Evolutionary conservation across 2,329 filamentous ascomycete species (phyloP), one percentile per base, ranked within the genome.

Genomic region (Biscogniauxia sp.): DNA sequence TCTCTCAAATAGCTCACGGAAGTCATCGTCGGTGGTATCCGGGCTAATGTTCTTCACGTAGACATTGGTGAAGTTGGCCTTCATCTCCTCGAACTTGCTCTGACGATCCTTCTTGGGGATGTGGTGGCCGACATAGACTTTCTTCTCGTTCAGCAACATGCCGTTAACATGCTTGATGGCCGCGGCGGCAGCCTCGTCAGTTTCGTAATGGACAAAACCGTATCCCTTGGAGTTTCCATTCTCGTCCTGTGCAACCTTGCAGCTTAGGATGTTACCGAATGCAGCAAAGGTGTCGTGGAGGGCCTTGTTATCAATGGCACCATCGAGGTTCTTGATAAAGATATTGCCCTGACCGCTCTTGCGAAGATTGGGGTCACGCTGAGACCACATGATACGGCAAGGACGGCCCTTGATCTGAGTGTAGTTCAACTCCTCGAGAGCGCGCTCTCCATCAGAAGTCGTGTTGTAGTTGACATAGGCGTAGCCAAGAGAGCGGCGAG

Each of bases 31-130:
- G 61, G 87, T 90, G 66, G 89, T 91, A 54, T 97, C 94, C 41
- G 81, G 74, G 72, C 88, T 87, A 71, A 99, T 90, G 83, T 99
- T 99, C 89, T 99, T 99, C 83, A 99, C 92, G 82, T 99, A 99
- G 79, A 99, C 89, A 79, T 99, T 99, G 84, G 95, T 99, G 86
- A 96, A 99, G 86, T 99, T 99, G 79, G 95, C 95, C 89, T 99
- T 99, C 94, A 99, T 99, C 86, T 99, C 95, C 84, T 99, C 95
- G 72, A 98, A 98, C 84, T 99, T 99, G 92, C 92, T 97, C 87
- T 98, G 95, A 73, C 95, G 94, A 76, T 99, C 95, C 87, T 98
- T 98, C 90, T 98, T 98, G 78, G 95, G 93, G 74, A 99, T 98
- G 82, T 99, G 95, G 81, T 97, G 94, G 67, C 95, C 95, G 70